Base-by-base conservation (phyloP, 2,329 filamentous ascomycete species). In the Chaetomiaceae sp. region DNA sequence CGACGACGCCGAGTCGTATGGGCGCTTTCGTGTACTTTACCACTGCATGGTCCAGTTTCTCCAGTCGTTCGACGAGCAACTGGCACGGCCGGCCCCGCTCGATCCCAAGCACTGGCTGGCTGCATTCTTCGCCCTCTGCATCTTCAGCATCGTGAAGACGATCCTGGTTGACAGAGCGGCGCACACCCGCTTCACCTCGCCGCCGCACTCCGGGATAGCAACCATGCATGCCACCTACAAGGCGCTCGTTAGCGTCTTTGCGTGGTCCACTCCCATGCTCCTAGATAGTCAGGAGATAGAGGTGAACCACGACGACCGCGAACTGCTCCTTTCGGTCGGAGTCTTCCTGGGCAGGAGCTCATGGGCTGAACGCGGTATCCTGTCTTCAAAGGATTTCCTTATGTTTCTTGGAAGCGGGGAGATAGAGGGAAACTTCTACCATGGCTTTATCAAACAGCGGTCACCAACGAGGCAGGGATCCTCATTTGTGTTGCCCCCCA, bases 131-230 rank as follows among this genome's bases (percentile, higher is more conserved):
- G 72, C 77, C 11, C 60, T 81, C 15, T 79, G 76, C 58, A 72
- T 81, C n/a, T 78, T 81, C 55, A 79, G 75, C 56, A 65, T 76
- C 22, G 68, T 74, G 17, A 70, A 72, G 39, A 75, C 75, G 1
- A 66, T 81, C 2, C 61, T 79, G 5, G 63, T 72, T 14, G 73
- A 78, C 45, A 63, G 74, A 27, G 63, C 65, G 18, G 62, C 65
- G 6, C 52, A 56, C 42, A 51, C 56, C 17, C 52, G 58, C 1
- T 40, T 48, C 19, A 43, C 20, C 22, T 56, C 54, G 11, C 49
- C 49, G n/a, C 52, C 61, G 19, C 56, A 61, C 40, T 50, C 51
- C 27, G 56, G 19, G 48, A 59, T 62, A n/a, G 54, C 62, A 10
- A 60, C 59, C 4, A 72, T 76, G 60, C 69, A 74, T 41, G 68